Conservation (phyloP, 805 yeast species). For the Spathaspora sp. region DNA sequence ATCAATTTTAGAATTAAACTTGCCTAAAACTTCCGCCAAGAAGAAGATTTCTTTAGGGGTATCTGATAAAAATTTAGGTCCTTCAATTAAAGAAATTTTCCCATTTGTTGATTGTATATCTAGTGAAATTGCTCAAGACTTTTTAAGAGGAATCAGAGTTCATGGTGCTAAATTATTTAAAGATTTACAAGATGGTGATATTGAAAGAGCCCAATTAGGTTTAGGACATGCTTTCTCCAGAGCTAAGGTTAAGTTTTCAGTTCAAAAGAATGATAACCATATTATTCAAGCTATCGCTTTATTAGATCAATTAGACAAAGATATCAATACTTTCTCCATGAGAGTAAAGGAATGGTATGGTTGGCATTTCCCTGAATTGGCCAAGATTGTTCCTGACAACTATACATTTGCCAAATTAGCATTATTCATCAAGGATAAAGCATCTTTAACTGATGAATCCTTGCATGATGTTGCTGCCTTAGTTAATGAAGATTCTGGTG, state of each 20-base stretch:
- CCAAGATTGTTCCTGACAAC: conserved; percentile 87
- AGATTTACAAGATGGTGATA: conserved; percentile 90
- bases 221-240: conserved; percentile 98
- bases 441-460: conserved; percentile 85
- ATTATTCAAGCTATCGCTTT: conserved; percentile 98
- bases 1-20: conserved; percentile 82
- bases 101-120: conserved; percentile 88
- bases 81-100: conserved; percentile 88
- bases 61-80: conserved; percentile 93
- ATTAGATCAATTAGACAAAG: conserved; percentile 96
- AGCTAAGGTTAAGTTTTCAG: conserved; percentile 98
- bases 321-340: conserved; percentile 95
- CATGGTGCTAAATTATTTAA: conserved; percentile 87
- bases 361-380: conserved; percentile 98
- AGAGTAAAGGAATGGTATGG: conserved; percentile 98
- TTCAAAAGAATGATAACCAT: conserved; percentile 98
- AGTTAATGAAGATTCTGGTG: conserved; percentile 85
- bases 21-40: conserved; percentile 72
- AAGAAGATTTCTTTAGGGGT: conserved; percentile 79
- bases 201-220: conserved; percentile 98
- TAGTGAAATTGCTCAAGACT: conserved; percentile 89
- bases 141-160: conserved; percentile 90
- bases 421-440: conserved; percentile 80
- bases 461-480: conserved; percentile 90
- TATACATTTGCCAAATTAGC: conserved; percentile 81